Evolutionary conservation across 345 rosid species (phyloP).

Genomic region (Bruguiera sexangula): DNA sequence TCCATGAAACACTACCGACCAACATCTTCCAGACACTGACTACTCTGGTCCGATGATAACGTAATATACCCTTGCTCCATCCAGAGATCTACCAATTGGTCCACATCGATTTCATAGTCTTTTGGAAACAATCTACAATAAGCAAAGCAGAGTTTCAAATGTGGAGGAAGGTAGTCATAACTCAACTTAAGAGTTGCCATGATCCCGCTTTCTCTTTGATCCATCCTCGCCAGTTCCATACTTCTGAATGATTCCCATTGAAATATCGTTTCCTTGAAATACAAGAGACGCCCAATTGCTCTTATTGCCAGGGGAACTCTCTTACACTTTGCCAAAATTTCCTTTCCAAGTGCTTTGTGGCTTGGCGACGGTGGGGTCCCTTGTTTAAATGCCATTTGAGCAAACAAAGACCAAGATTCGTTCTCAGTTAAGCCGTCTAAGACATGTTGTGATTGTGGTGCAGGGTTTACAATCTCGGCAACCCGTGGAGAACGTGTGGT

Average conservation of each 20-base stretch:
- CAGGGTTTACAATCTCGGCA: slow-evolving; percentile 12
- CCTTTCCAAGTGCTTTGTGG: background rate
- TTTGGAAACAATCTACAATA: slow-evolving; percentile 29
- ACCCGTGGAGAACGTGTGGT: slow-evolving; percentile 18
- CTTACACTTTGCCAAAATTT: slow-evolving; percentile 9
- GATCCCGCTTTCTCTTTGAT: background rate
- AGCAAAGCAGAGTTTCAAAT: slow-evolving; percentile 31
- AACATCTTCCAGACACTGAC: background rate
- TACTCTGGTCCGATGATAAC: background rate
- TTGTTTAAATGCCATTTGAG: slow-evolving; percentile 6
- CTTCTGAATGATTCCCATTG: slow-evolving; percentile 14
- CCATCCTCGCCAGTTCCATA: background rate
- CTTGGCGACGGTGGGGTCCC: background rate
- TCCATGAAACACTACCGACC: slow-evolving; percentile 6
- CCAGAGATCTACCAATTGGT: slow-evolving; percentile 20
- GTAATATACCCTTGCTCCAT: slow-evolving; percentile 22
- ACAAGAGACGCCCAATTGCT: slow-evolving; percentile 12
- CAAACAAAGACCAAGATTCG: slow-evolving; percentile 23
- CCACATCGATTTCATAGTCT: slow-evolving; percentile 1
- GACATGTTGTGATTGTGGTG: background rate
- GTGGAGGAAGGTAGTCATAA: slow-evolving; percentile 25
- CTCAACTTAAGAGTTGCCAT: slow-evolving; percentile 21
- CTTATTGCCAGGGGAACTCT: slow-evolving; percentile 20
- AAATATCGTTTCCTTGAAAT: background rate
- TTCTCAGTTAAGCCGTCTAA: background rate